Base-by-base conservation (phyloP, 2,329 filamentous ascomycete genomes). In the Hypoxylon sp. region DNA sequence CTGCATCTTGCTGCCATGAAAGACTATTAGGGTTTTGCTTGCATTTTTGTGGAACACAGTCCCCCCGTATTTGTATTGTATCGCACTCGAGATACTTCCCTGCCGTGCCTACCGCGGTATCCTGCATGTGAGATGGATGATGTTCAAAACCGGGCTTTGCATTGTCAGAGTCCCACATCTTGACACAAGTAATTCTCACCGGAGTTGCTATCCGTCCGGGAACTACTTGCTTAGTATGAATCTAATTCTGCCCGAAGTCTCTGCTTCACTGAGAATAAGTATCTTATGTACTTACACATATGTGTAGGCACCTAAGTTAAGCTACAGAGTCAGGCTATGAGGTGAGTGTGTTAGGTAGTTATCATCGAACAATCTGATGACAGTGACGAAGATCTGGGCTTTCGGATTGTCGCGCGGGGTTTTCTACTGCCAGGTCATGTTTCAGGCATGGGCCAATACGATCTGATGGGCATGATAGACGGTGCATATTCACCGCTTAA, bases 401-500 rank as follows among this genome's bases (percentile, higher is more conserved):
- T 8, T 61, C 22, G 17, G 56, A 66, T 58, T 40, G 35, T 44
- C 59, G 53, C 35, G 62, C 58, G 64, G 65, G 59, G 61, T 64
- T 46, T 46, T 13, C 22, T 25, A 46, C 31, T 22, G 50, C 55
- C 20, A 50, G 60, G 51, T 59, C 25, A 55, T 64, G 65, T 71
- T 71, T 69, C 69, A 64, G 37, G 55, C 55, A 56, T 64, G 64
- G 33, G 49, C 68, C 57, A 70, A 61, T 64, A 57, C 54, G 64
- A 62, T 66, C 50, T 37, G 40, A 48, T 57, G 37, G 35, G 20
- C 61, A 63, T 51, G 62, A 63, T 54, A 56, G n/a, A 64, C 35
- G 31, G 33, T 64, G 53, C 46, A 60, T 64, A 68, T 70, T 66
- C 66, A 71, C 69, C 68, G 68, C 68, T 65, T 44, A 50, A 70